Evolutionary conservation across 2,329 filamentous ascomycete species (phyloP), one percentile per base, ranked within the genome.

Genomic region (Fusarium subtropicale): DNA sequence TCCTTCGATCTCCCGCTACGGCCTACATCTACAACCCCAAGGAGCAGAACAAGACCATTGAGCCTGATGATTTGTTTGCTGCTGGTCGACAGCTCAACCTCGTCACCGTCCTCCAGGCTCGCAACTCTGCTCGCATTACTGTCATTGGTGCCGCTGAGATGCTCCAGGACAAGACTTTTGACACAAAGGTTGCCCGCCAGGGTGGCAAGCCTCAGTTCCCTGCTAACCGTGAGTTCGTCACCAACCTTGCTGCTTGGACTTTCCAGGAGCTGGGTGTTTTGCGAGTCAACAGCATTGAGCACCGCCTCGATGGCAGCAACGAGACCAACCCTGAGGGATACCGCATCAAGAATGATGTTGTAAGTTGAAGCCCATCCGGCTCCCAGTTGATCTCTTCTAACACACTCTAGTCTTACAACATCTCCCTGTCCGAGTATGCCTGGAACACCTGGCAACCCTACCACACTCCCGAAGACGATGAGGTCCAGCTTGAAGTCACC

Each of bases 1-100:
- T 99, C 71, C 82, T 99, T 61, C 90, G 91, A 74, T 95, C 94
- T 46, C 91, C 93, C 22, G 83, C 86, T 71, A 97, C 94, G 12
- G 92, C 94, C 66, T 99, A 99, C 84, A 92, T 89, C 80, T 97
- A 97, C 86, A 95, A 96, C 81, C 91, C 93, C 56, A 97, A 97
- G 85, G 94, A 97, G 68, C 92, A 97, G 76, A 79, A 83, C 41
- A 88, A 89, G 48, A 81, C 81, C 7, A 84, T 93, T 26, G 82
- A 85, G 41, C 75, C 82, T 5, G 93, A 97, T 71, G 94, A 97
- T 66, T 86, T 93, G 47, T 97, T 97, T 77, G 94, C 91, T 30
- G 90, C 91, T 56, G 96, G 96, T 48, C 84, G 86, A 74, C 96
- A 99, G 84, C 84, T 99, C 68, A 88, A 89, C 44, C 85, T 99